Evolutionary conservation across 306 rosid genomes (phyloP).

Genomic region (Corylus americana): DNA sequence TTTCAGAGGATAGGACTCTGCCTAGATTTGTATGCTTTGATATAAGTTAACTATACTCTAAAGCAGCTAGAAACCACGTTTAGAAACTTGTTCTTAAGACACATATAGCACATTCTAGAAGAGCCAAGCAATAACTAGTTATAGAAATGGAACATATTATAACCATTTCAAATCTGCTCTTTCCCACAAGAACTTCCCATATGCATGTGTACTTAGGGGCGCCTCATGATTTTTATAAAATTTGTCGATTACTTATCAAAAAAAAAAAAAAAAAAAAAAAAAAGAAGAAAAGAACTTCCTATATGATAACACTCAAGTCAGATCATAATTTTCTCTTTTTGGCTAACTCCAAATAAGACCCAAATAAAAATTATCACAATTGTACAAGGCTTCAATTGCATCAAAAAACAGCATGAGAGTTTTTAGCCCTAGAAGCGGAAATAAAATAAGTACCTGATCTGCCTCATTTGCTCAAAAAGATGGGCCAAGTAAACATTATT

Average conservation of each 20-base stretch:
- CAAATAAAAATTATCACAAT: neutral
- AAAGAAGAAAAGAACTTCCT: neutral
- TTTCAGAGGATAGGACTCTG: no score
- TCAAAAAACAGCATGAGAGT: neutral
- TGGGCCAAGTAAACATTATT: constrained; percentile 57
- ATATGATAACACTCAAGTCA: neutral
- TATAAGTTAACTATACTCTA: neutral
- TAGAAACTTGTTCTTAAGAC: neutral
- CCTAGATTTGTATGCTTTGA: no score
- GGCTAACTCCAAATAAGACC: neutral
- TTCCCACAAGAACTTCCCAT: neutral
- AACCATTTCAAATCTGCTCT: neutral
- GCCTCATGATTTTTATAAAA: no score
- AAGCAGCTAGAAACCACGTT: neutral
- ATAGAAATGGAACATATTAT: neutral
- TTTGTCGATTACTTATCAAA: no score
- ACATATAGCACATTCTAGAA: neutral
- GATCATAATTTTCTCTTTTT: neutral
- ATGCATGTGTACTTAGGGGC: no score
- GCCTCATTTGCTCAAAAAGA: constrained; percentile 79
- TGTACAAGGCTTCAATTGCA: neutral
- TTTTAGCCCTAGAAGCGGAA: constrained; percentile 8
- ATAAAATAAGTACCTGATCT: constrained; percentile 61
- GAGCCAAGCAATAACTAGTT: neutral
- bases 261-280: no score